A percentile compares a stretch with the other conserved stretches of the same genome.
Evolutionary conservation across 202 grass and related monocot genomes (phyloP).

Genomic region (Musa balbisiana): DNA sequence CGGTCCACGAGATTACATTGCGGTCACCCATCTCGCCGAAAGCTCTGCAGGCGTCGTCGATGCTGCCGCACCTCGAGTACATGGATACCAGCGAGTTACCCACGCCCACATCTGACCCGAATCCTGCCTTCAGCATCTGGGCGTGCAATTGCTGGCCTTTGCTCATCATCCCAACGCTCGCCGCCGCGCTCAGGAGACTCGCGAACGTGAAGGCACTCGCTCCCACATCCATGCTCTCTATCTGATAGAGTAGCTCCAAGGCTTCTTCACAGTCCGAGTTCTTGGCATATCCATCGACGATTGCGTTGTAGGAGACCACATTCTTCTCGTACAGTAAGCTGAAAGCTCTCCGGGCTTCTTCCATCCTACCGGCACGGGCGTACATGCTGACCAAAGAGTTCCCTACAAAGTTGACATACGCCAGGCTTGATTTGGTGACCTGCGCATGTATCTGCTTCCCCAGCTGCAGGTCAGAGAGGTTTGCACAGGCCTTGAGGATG

Average conservation of each 20-base stretch:
- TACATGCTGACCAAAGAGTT: slow-evolving; percentile 82
- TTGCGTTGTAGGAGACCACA: slow-evolving; percentile 38
- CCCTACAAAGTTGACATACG: slow-evolving; percentile 44
- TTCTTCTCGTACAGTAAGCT: slow-evolving; percentile 48
- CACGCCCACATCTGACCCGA: slow-evolving; percentile 44
- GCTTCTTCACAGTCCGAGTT: slow-evolving; percentile 27
- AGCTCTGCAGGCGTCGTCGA: slow-evolving; percentile 50
- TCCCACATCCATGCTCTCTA: slow-evolving; percentile 37
- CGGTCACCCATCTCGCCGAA: slow-evolving; percentile 52
- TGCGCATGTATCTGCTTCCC: slow-evolving; percentile 62
- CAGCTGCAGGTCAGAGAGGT: slow-evolving; percentile 38
- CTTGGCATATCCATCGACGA: slow-evolving; percentile 26
- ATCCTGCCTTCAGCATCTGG: slow-evolving; percentile 57
- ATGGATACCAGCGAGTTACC: slow-evolving; percentile 76
- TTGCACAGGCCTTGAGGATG: slow-evolving; percentile 68
- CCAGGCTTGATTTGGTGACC: slow-evolving; percentile 44
- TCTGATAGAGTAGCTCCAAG: slow-evolving; percentile 21
- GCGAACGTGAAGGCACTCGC: slow-evolving; percentile 64
- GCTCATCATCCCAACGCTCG: slow-evolving; percentile 60
- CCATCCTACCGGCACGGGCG: slow-evolving; percentile 58
- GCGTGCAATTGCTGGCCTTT: slow-evolving; percentile 75
- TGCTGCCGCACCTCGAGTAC: slow-evolving; percentile 81
- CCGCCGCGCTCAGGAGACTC: slow-evolving; percentile 67
- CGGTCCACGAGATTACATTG: slow-evolving; percentile 90
- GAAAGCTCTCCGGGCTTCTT: slow-evolving; percentile 48